Conservation (phyloP, 352 stramenopile species). For the Pythium biforme region DNA sequence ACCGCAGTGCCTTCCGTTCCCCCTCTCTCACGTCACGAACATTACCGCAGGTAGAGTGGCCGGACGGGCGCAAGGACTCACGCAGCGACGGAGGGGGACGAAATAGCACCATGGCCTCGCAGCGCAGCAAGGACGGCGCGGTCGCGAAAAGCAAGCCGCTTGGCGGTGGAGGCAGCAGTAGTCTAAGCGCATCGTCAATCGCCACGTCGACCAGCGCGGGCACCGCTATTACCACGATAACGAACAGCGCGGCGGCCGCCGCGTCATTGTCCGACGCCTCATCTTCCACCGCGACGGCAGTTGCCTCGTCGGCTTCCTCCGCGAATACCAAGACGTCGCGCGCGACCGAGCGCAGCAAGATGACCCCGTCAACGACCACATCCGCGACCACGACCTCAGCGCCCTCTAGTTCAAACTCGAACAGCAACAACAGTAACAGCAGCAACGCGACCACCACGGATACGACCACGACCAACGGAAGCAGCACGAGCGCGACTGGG, state of each 20-base stretch:
- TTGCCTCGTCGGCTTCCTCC: not conserved
- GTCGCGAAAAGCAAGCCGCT: slow-evolving; percentile 7
- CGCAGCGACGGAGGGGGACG: no score
- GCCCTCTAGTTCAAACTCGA: not conserved
- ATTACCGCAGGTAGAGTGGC: no score
- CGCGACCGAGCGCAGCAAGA: not conserved
- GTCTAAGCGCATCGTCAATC: not conserved
- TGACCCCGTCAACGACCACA: not conserved
- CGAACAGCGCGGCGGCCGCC: not conserved
- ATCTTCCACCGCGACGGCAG: not conserved
- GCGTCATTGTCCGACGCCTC: not conserved
- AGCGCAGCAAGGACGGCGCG: slow-evolving; percentile 13
- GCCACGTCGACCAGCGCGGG: not conserved
- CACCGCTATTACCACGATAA: not conserved
- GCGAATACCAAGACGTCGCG: not conserved
- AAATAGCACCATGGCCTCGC: slow-evolving; percentile 6
- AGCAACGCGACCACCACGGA: not conserved
- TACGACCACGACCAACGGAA: not conserved
- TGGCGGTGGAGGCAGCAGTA: not conserved
- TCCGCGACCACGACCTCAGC: not conserved
- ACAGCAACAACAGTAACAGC: not conserved
- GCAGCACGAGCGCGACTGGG: not conserved
- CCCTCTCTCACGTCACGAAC: no score
- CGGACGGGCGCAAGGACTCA: not conserved
- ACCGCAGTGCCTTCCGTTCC: not conserved